These are phyloP conservation scores for Salix koriyanagi DNA, from an alignment of 345 rosid species.

Conservation along the genomic window DNA sequence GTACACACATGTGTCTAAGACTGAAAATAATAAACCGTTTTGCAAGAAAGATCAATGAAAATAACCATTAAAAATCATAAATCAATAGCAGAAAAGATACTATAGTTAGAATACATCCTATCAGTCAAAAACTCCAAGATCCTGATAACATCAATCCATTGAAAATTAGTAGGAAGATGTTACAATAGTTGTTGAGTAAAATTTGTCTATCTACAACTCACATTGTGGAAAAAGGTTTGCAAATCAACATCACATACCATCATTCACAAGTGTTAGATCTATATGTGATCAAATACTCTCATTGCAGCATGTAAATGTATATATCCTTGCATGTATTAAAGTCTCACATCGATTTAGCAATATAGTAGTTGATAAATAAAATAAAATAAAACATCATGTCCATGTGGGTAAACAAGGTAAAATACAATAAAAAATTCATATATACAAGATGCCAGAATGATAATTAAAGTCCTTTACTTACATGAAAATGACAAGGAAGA, in stretches of 20 bases:
- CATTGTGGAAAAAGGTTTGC: neutral
- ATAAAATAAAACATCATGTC: too few species aligned
- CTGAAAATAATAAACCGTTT: neutral
- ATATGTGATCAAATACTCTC: neutral
- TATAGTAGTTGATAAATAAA: neutral
- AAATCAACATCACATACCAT: neutral
- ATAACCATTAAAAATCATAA: neutral
- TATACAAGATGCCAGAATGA: neutral
- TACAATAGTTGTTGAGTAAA: neutral
- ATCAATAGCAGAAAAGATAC: neutral
- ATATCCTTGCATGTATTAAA: neutral
- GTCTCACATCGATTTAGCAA: neutral
- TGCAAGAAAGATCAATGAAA: neutral
- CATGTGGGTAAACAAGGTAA: neutral
- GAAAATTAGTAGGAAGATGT: neutral
- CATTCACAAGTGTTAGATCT: neutral
- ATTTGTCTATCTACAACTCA: neutral
- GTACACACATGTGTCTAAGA: neutral
- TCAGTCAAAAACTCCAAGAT: neutral
- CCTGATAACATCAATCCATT: neutral
- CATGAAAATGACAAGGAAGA: conserved; percentile 94
- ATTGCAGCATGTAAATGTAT: neutral
- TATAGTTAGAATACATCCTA: neutral
- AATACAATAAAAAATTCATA: too few species aligned
- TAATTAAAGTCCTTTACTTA: conserved; percentile 38